A percentile compares a stretch with the other conserved stretches of the same genome.
These are phyloP conservation scores for Exutisphaerella laricina DNA, from an alignment of 2,329 filamentous ascomycete species.

Conservation along the genomic window DNA sequence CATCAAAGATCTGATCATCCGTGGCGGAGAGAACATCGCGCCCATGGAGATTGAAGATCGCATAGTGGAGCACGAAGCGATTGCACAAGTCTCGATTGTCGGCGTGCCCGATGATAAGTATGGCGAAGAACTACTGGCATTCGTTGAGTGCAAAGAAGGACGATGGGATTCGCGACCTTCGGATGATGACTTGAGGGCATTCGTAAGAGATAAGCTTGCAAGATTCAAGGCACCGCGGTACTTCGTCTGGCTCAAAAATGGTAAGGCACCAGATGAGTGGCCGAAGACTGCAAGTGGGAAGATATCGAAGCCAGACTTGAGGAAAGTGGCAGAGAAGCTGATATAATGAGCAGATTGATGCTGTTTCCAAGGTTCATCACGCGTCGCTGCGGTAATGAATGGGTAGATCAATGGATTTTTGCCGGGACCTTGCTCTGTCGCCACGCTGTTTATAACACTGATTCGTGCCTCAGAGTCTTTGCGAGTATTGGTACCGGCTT, in stretches of 20 bases:
- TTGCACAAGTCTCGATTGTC: slow-evolving; percentile 25
- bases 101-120: slow-evolving; percentile 27
- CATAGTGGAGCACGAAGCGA: slow-evolving; percentile 21
- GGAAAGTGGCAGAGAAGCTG: slow-evolving; percentile 5
- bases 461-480: too few relatives aligned
- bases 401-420: too few relatives aligned
- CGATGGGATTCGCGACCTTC: slow-evolving; percentile 9
- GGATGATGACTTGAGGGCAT: slow-evolving; percentile 19
- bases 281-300: slow-evolving; percentile 27
- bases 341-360: too few relatives aligned
- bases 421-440: too few relatives aligned
- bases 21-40: slow-evolving; percentile 63
- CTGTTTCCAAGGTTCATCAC: too few relatives aligned
- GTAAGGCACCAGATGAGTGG: slow-evolving; percentile 22
- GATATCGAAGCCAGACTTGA: slow-evolving; percentile 7
- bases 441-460: too few relatives aligned
- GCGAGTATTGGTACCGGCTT: too few relatives aligned
- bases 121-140: slow-evolving; percentile 26
- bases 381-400: too few relatives aligned
- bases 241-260: slow-evolving; percentile 23
- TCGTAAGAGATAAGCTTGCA: slow-evolving; percentile 21
- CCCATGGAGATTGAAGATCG: slow-evolving; percentile 29
- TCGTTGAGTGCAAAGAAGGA: slow-evolving; percentile 31
- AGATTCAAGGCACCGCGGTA: slow-evolving; percentile 26
- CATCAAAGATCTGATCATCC: slow-evolving; percentile 32